Evolutionary conservation across 176 grass and related monocot genomes (phyloP).

Genomic region (Cenchrus purpureus): DNA sequence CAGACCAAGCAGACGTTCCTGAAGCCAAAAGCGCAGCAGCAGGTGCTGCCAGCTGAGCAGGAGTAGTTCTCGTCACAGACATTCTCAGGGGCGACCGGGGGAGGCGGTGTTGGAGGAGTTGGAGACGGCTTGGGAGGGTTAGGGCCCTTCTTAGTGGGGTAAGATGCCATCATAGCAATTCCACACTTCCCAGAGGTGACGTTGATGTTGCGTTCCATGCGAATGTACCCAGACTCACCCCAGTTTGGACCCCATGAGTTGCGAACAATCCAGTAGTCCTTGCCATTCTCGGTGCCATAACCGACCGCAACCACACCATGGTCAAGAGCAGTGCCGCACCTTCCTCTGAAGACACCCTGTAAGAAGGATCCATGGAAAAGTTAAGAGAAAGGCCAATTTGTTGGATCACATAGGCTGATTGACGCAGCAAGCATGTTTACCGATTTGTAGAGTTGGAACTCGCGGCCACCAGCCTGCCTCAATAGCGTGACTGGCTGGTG

Average conservation of each 20-base stretch:
- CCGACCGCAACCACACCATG: slow-evolving; percentile 82
- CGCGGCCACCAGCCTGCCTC: slow-evolving; percentile 74
- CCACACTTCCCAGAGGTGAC: slow-evolving; percentile 70
- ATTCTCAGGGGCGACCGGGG: slow-evolving; percentile 46
- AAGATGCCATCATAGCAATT: slow-evolving; percentile 83
- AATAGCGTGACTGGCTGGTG: slow-evolving; percentile 88
- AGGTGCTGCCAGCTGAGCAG: slow-evolving; percentile 67
- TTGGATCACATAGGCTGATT: neutral
- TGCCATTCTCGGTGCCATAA: slow-evolving; percentile 75
- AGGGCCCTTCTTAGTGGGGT: slow-evolving; percentile 71
- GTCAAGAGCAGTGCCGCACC: slow-evolving; percentile 69
- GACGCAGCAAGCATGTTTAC: slow-evolving; percentile 36
- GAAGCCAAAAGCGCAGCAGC: slow-evolving; percentile 72
- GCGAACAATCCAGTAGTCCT: slow-evolving; percentile 92
- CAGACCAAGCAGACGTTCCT: slow-evolving; percentile 67
- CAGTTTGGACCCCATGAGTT: slow-evolving; percentile 88
- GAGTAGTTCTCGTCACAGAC: slow-evolving; percentile 53
- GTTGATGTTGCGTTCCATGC: slow-evolving; percentile 77
- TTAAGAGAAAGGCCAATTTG: neutral
- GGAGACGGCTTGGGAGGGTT: slow-evolving; percentile 77
- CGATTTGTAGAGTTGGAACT: slow-evolving; percentile 83
- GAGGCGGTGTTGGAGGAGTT: slow-evolving; percentile 57
- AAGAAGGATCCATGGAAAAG: neutral
- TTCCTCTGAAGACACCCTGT: slow-evolving; percentile 84
- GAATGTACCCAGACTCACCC: slow-evolving; percentile 85